Percentiles rank a stretch among this genome's conserved stretches.
Evolutionary conservation across 345 rosid genomes (phyloP).

Genomic region (Conringia planisiliqua): DNA sequence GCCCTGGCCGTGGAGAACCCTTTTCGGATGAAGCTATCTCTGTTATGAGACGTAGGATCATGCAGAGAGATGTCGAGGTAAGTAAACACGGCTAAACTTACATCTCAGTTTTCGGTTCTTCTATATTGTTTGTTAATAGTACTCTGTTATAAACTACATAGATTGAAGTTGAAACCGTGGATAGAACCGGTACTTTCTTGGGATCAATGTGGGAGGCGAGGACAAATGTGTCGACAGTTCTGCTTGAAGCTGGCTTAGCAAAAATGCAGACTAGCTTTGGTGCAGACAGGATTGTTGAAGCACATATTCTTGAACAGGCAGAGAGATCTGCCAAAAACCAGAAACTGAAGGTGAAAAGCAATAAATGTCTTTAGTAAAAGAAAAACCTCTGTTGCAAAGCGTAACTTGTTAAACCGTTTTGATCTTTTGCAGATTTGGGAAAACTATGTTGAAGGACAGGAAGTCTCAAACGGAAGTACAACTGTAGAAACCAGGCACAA

Average conservation of each 20-base stretch:
- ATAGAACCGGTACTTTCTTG: constrained; percentile 91
- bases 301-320: constrained; percentile 85
- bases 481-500: constrained; percentile 78
- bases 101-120: not conserved
- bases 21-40: constrained; percentile 92
- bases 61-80: constrained; percentile 99
- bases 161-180: constrained; percentile 95
- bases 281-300: constrained; percentile 71
- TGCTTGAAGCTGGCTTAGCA: constrained; percentile 97
- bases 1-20: constrained; percentile 93
- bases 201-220: constrained; percentile 90
- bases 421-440: constrained; percentile 74
- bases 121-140: not conserved
- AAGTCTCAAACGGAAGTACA: constrained; percentile 54
- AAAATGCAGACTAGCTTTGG: constrained; percentile 87
- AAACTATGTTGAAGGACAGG: constrained; percentile 97
- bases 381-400: not conserved
- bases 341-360: constrained; percentile 71
- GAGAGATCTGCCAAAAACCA: constrained; percentile 80
- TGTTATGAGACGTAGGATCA: constrained; percentile 83
- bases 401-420: not conserved
- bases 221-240: constrained; percentile 66
- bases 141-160: constrained; percentile 24
- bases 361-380: not conserved
- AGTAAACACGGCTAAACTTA: constrained; percentile 29